Percentiles rank a stretch among this genome's conserved stretches.
phyloP scores from a whole-genome alignment of 2,329 filamentous ascomycete genomes.

The Phoma sp. region DNA sequence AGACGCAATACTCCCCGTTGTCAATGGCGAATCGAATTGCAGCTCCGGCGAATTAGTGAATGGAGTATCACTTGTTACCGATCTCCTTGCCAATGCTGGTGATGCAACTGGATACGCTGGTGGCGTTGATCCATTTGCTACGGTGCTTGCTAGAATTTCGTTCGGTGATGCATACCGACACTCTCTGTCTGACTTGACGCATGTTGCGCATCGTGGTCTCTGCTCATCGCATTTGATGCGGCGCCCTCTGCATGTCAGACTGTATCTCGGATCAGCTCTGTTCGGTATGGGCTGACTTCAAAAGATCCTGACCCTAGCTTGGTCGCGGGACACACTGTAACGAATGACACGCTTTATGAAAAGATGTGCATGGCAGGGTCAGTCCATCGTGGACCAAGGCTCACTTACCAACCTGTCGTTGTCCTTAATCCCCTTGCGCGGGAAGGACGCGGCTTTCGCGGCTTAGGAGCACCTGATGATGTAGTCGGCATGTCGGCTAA shows the following conservation, averaged over 20 bases:
- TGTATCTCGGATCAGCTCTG: conserved; percentile 26
- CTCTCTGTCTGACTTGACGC: conserved; percentile 51
- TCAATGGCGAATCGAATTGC: conserved; percentile 41
- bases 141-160: conserved; percentile 15
- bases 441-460: conserved; percentile 49
- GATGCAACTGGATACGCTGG: conserved; percentile 27
- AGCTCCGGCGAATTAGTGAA: conserved; percentile 38
- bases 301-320: too few relatives aligned
- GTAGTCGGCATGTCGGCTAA: conserved; percentile 33
- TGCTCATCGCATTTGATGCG: conserved; percentile 60
- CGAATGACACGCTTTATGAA: too few relatives aligned
- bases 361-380: neutral
- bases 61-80: conserved; percentile 26
- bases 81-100: conserved; percentile 23
- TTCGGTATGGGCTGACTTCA: neutral
- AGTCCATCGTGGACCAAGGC: neutral
- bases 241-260: conserved; percentile 53
- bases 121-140: conserved; percentile 22
- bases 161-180: conserved; percentile 48
- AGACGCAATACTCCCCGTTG: conserved; percentile 32
- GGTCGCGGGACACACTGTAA: neutral
- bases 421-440: conserved; percentile 53
- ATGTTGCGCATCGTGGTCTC: conserved; percentile 53
- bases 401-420: conserved; percentile 52
- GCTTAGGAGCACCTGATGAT: conserved; percentile 35